Evolutionary conservation across 129 eudicot species (phyloP), one percentile per base, ranked within the genome.

Genomic region (Mikania micrantha): DNA sequence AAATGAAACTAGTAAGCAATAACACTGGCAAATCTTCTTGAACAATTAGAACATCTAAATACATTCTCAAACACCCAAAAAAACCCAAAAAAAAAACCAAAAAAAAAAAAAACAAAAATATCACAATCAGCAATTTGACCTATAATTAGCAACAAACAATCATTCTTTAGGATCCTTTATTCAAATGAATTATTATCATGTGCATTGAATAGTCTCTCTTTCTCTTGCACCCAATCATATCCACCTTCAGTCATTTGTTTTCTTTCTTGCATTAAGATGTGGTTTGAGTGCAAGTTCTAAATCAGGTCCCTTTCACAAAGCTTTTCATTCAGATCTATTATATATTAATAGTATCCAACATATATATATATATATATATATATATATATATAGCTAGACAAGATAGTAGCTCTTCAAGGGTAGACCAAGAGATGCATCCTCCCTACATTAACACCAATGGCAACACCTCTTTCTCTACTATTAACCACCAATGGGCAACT

Each of bases 141-240:
- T 35, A 13, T 27, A 25, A 56, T 38, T 32, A 60, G 53, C 53
- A 27, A 56, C 62, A 27, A 72, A 50, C 52, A 48, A 35, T 72
- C 64, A 62, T 72, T 48, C 49, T 32, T 62, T 35, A 63, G 70
- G 4, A 61, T 45, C 77, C 53, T 61, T 20, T 56, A 56, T 13
- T 1, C 15, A 56, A 5, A 54, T 27, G 62, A 72, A 72, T 48
- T 49, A 62, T 73, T 24, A 73, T 49, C 41, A 62, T 73, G 42
- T 73, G 22, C 32, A 63, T 44, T 59, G 35, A 60, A 42, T 8
- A 15, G 69, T 24, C 56, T 52, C 47, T 67, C 60, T 35, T 29
- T 48, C 42, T 16, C 62, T 56, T 8, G 20, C 17, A 27, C 21
- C 59, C 21, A 56, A 28, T 56, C 62, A 56, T 54, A 25, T 56